Conservation (phyloP, 257 asterid species). For the Cynanchum wilfordii region DNA sequence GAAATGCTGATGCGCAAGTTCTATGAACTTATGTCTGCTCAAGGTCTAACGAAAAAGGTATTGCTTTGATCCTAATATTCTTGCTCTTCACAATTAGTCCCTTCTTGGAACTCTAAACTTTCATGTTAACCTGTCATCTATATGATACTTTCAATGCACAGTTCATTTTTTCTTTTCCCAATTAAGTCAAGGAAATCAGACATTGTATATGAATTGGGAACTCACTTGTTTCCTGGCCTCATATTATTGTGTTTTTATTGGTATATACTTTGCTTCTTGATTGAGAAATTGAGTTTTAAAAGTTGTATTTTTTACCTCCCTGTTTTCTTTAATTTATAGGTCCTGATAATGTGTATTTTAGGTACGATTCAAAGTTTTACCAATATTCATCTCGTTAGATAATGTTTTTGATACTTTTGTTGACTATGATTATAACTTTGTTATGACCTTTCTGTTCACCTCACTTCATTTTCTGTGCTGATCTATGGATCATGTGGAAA, state of each 20-base stretch:
- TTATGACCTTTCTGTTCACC: not conserved
- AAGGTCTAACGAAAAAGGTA: slow-evolving; percentile 51
- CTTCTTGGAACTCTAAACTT: not conserved
- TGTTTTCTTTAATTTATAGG: not conserved
- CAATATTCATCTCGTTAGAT: not conserved
- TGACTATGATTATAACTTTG: not conserved
- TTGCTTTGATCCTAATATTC: not conserved
- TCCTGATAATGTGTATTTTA: not conserved
- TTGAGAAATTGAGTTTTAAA: not conserved
- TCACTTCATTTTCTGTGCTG: not conserved
- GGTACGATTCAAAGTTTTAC: not conserved
- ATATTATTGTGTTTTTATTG: not conserved
- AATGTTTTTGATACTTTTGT: not conserved
- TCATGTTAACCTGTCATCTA: no score
- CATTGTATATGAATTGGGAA: not conserved
- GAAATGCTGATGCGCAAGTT: slow-evolving; percentile 91
- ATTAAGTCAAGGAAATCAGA: not conserved
- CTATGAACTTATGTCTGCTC: slow-evolving; percentile 73
- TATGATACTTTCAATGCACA: not conserved
- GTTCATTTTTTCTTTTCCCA: not conserved
- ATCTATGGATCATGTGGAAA: not conserved
- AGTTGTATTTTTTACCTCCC: not conserved
- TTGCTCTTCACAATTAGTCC: not conserved
- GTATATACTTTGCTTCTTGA: not conserved
- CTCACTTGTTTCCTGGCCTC: not conserved